phyloP scores from a whole-genome alignment of 2,329 filamentous ascomycete genomes.

The Ascochyta pisi region DNA sequence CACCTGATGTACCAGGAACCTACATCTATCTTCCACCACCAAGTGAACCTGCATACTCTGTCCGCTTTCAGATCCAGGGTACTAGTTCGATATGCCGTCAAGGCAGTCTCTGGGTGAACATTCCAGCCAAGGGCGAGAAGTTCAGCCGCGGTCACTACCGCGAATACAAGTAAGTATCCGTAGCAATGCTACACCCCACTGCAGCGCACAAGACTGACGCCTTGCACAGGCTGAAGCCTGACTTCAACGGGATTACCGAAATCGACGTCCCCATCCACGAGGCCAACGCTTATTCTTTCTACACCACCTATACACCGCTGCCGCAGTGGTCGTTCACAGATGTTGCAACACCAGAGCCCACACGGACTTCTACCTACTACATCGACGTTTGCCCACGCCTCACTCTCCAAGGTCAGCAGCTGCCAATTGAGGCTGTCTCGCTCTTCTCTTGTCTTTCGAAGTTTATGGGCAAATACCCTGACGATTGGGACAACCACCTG shows the following conservation, averaged over 20 bases:
- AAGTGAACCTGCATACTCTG: conserved; percentile 71
- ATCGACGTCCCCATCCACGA: conserved; percentile 85
- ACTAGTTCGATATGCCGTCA: conserved; percentile 94
- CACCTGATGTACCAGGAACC: conserved; percentile 83
- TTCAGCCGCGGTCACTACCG: conserved; percentile 83
- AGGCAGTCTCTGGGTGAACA: conserved; percentile 96
- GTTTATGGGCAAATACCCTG: conserved; percentile 93
- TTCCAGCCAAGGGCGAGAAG: conserved; percentile 75
- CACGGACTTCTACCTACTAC: conserved; percentile 81
- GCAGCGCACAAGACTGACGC: conserved; percentile 20
- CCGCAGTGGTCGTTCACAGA: conserved; percentile 74
- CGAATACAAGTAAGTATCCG: conserved; percentile 78
- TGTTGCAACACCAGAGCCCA: conserved; percentile 60
- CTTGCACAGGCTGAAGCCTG: conserved; percentile 73
- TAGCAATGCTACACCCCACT: background rate
- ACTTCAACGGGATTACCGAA: conserved; percentile 90
- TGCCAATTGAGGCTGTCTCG: conserved; percentile 87
- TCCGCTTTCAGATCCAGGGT: conserved; percentile 91
- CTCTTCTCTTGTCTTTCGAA: conserved; percentile 96
- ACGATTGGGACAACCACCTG: conserved; percentile 89
- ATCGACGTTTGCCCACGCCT: conserved; percentile 90
- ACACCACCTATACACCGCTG: conserved; percentile 88
- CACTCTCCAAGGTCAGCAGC: conserved; percentile 71
- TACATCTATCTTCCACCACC: conserved; percentile 92
- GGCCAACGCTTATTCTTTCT: conserved; percentile 91